Evolutionary conservation across 2,329 filamentous ascomycete species (phyloP), one percentile per base, ranked within the genome.

Genomic region (Colletotrichum sp.): DNA sequence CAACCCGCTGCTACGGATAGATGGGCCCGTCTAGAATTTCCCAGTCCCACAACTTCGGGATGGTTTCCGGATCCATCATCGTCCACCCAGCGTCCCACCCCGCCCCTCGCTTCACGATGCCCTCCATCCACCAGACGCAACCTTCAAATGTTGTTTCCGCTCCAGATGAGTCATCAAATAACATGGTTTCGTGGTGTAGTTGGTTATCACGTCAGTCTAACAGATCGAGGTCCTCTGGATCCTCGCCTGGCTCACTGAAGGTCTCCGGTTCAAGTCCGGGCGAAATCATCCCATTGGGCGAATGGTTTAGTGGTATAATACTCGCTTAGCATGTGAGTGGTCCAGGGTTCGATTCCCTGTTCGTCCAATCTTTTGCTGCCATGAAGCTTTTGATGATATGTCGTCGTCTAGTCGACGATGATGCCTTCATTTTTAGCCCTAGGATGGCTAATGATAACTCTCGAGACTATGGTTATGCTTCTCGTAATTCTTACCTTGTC

Each of bases 161-260:
- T 2, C 7, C 2, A 0, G 8, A 12, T 29, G 22, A 61, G 64
- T 65, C 74, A 76, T 69, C 74, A 74, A 73, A 5, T 1, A 64
- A 69, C 19, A 52, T 74, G 74, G 74, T 76, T 65, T 76, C 64
- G 72, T 83, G 80, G 81, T 82, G 82, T 82, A 83, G 86, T 87
- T 87, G 86, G 85, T 87, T 86, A 87, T 87, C 86, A 87, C 86
- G 83, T 87, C 84, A 86, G 85, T 87, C 85, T 87, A 87, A 87
- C 85, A 83, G 55, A 2, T 49, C 22, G 69, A 22, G 15, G n/a
- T 29, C 15, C 12, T 57, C 55, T 7, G n/a, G 22, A 4, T 16
- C 16, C 69, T 22, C 63, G 63, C 29, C 69, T 44, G 55, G n/a
- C 13, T 34, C 73, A 76, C 70, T 76, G 74, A 76, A 76, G 74